Evolutionary conservation across 2,329 filamentous ascomycete genomes (phyloP).

Genomic region (Cytospora chrysosperma): DNA sequence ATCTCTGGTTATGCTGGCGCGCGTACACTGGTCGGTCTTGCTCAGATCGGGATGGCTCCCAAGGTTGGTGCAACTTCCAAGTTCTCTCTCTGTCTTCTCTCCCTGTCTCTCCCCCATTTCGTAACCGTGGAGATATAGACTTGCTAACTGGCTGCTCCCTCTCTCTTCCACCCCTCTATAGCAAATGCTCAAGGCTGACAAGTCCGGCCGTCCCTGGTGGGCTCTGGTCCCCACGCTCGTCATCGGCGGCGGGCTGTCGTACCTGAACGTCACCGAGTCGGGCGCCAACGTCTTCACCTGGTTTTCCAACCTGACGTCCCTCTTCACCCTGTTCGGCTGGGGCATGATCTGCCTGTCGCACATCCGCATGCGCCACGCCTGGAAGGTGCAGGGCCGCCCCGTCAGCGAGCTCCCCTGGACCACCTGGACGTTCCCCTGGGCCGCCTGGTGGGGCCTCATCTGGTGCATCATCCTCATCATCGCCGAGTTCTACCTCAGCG

Average conservation of each 20-base stretch:
- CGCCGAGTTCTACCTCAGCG: slow-evolving; percentile 46
- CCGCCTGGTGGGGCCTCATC: slow-evolving; percentile 42
- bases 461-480: slow-evolving; percentile 46
- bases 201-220: slow-evolving; percentile 36
- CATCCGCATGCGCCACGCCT: slow-evolving; percentile 42
- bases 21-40: slow-evolving; percentile 44
- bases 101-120: neutral
- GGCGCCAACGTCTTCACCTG: slow-evolving; percentile 45
- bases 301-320: slow-evolving; percentile 46
- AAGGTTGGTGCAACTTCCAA: slow-evolving; percentile 22
- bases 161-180: slow-evolving; percentile 8
- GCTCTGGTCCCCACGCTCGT: slow-evolving; percentile 50
- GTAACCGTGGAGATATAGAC: neutral
- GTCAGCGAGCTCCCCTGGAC: slow-evolving; percentile 41
- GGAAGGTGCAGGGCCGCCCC: slow-evolving; percentile 40
- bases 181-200: slow-evolving; percentile 35
- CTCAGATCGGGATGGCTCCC: slow-evolving; percentile 43
- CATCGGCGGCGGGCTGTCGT: slow-evolving; percentile 44
- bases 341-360: slow-evolving; percentile 44
- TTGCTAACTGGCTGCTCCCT: slow-evolving; percentile 5
- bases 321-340: slow-evolving; percentile 45
- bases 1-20: slow-evolving; percentile 44
- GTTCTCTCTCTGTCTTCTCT: neutral
- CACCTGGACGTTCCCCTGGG: slow-evolving; percentile 44
- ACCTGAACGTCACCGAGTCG: slow-evolving; percentile 43